phyloP scores from a whole-genome alignment of 2,329 filamentous ascomycete genomes.

The Colletotrichum paranaense region DNA sequence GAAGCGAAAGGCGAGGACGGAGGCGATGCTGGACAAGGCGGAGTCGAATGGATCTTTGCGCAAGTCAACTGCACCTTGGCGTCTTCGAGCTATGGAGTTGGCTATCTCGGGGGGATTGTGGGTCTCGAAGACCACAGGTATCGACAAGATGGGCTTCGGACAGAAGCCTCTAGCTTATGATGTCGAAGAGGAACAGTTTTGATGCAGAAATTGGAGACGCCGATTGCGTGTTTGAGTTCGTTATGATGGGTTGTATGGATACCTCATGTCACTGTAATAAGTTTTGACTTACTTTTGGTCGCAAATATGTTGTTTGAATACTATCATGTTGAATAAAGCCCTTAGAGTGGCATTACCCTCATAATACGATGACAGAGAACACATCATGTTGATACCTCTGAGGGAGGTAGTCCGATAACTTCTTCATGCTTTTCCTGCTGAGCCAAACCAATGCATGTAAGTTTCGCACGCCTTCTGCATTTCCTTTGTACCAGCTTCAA shows the following conservation, averaged over 20 bases:
- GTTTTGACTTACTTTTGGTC: too few species aligned
- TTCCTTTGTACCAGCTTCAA: constrained; percentile 56
- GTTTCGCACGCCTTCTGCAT: constrained; percentile 62
- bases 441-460: constrained; percentile 58
- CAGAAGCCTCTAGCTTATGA: constrained; percentile 29
- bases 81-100: constrained; percentile 13
- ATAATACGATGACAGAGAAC: too few species aligned
- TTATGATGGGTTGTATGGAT: too few species aligned
- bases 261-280: too few species aligned
- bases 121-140: constrained; percentile 14
- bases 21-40: constrained; percentile 12
- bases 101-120: constrained; percentile 19
- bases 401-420: neutral
- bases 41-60: constrained; percentile 18
- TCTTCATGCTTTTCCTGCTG: constrained; percentile 54
- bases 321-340: too few species aligned
- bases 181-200: constrained; percentile 16
- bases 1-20: constrained; percentile 16
- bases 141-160: constrained; percentile 17
- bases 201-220: neutral
- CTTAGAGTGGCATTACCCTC: too few species aligned
- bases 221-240: neutral
- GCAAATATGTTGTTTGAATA: too few species aligned
- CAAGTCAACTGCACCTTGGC: constrained; percentile 24
- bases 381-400: neutral